phyloP scores from a whole-genome alignment of 208 protist species.

The Phytomonas francai region DNA sequence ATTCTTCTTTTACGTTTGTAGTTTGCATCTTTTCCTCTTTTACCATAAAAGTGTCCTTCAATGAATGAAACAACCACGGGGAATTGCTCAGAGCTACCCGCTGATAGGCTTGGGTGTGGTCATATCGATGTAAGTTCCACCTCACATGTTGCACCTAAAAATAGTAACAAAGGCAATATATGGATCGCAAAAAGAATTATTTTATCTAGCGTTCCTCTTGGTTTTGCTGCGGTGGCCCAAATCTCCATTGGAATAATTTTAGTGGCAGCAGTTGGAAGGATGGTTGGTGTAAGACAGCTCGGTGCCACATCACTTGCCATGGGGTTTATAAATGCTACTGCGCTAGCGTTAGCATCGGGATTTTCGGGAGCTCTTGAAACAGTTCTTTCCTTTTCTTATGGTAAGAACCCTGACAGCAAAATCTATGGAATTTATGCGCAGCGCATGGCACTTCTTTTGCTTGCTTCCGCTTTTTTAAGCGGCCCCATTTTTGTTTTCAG shows the following conservation, averaged over 20 bases:
- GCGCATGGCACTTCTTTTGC: slow-evolving; percentile 63
- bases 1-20: background rate
- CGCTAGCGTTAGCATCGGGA: slow-evolving; percentile 48
- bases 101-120: background rate
- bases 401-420: slow-evolving; percentile 56
- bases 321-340: slow-evolving; percentile 74
- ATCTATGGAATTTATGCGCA: slow-evolving; percentile 67
- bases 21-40: background rate
- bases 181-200: slow-evolving; percentile 5
- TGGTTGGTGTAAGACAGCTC: slow-evolving; percentile 39
- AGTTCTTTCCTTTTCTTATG: slow-evolving; percentile 66
- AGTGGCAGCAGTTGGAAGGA: slow-evolving; percentile 42
- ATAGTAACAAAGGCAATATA: slow-evolving; percentile 1
- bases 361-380: slow-evolving; percentile 76
- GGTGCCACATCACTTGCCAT: slow-evolving; percentile 57
- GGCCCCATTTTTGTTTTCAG: slow-evolving; percentile 45
- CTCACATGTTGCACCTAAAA: background rate
- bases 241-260: slow-evolving; percentile 44
- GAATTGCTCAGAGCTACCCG: background rate
- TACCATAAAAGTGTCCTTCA: background rate
- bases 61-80: background rate
- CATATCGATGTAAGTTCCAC: slow-evolving; percentile 2
- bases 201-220: slow-evolving; percentile 35
- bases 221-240: slow-evolving; percentile 48
- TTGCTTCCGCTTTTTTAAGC: slow-evolving; percentile 40